A percentile compares a stretch with the other conserved stretches of the same genome.
Conservation (phyloP, 306 rosid species). For the Parietaria judaica region DNA sequence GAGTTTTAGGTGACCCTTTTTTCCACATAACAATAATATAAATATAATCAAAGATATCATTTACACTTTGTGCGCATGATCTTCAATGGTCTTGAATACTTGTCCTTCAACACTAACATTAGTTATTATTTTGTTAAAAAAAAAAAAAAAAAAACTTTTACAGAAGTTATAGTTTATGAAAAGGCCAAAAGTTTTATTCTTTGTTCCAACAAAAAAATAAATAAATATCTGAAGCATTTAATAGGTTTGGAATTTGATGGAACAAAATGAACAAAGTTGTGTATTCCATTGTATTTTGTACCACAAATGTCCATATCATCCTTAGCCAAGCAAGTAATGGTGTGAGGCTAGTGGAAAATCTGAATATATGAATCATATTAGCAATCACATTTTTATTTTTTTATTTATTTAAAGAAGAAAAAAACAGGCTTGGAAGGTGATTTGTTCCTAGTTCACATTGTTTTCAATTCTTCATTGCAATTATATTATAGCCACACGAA, state of each 20-base stretch:
- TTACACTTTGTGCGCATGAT: background rate
- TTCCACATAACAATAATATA: too few species aligned
- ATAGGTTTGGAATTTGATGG: background rate
- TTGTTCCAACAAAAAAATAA: too few species aligned
- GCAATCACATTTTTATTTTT: too few species aligned
- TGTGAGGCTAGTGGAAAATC: constrained; percentile 11
- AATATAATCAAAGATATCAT: background rate
- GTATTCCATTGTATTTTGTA: background rate
- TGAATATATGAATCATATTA: too few species aligned
- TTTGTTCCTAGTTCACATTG: background rate
- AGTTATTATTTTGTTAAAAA: background rate
- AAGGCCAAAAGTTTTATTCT: too few species aligned
- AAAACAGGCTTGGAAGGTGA: background rate
- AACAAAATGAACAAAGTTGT: background rate
- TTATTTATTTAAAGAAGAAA: background rate
- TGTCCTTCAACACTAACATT: background rate
- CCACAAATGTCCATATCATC: constrained; percentile 18
- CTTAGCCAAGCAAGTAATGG: background rate
- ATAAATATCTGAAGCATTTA: background rate
- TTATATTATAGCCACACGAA: background rate
- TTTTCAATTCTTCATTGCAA: background rate
- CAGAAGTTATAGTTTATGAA: background rate
- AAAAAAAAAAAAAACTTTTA: too few species aligned
- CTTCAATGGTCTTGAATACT: constrained; percentile 1
- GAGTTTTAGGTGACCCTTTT: background rate